Base-by-base conservation (phyloP, 2,329 filamentous ascomycete species). In the Xylaria sp. region DNA sequence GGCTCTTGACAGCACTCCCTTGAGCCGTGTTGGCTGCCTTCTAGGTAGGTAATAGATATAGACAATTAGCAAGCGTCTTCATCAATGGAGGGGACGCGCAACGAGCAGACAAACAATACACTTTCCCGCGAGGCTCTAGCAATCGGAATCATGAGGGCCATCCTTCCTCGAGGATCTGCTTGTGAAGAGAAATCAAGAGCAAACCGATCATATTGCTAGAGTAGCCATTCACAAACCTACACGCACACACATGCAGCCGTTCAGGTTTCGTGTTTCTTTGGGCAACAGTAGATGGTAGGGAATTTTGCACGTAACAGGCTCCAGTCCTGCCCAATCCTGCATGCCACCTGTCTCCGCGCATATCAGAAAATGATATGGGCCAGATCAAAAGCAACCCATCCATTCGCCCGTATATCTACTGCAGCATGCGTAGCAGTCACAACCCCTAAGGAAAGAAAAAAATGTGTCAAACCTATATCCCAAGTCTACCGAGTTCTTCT, bases 201-300 rank as follows among this genome's bases (percentile, higher is more conserved):
- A 42, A 57, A 28, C n/a, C 46, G 36, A 51, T 10, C 4, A 23
- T 58, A n/a, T 59, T 53, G 40, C 38, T 26, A 59, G 40, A 63
- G 53, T 61, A 53, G 59, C 69, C 66, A 71, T 69, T 71, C 66
- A 71, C 53, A 59, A 36, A 66, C 58, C 63, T 71, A 71, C 69
- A 71, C 69, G 69, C 66, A 66, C 36, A 49, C 69, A 61, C 44
- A 66, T 66, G 66, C 63, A 60, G 26, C 38, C 40, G 60, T 57
- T 49, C 54, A 63, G 54, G 44, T 59, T 60, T 59, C 58, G 53
- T 40, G n/a, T 53, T 56, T 59, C 28, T 61, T 64, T 64, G 63
- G 58, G 66, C 53, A 66, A 66, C 51, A 46, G 31, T 56, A 54
- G 31, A 53, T 59, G 54, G 9, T 51, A 62, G 28, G 51, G 33